A percentile compares a stretch with the other conserved stretches of the same genome.
phyloP scores from a whole-genome alignment of 768 basidiomycete genomes.

The Phylloporus arenicola region DNA sequence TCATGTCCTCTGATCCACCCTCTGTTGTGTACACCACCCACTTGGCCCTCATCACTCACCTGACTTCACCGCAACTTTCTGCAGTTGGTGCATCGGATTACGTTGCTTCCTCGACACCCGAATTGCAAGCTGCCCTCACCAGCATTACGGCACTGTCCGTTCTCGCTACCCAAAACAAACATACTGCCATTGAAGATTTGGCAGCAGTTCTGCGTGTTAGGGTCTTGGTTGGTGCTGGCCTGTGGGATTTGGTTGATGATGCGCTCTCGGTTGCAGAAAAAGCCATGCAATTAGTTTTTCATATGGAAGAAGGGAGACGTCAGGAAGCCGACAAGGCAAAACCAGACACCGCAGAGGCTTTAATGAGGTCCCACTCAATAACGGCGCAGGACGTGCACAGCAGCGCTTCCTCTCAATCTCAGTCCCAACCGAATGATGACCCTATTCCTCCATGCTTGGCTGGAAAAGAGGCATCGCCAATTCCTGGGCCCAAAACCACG shows the following conservation, averaged over 20 bases:
- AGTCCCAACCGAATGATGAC: slow-evolving; percentile 13
- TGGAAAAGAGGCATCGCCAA: neutral
- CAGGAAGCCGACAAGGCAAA: slow-evolving; percentile 9
- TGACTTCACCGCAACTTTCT: slow-evolving; percentile 25
- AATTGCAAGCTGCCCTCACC: slow-evolving; percentile 29
- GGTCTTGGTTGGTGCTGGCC: slow-evolving; percentile 46
- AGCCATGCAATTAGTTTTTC: slow-evolving; percentile 39
- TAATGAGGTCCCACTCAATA: slow-evolving; percentile 29
- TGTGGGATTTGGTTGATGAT: slow-evolving; percentile 49
- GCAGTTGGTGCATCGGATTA: slow-evolving; percentile 1
- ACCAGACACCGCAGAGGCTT: slow-evolving; percentile 4
- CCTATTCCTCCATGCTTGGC: neutral
- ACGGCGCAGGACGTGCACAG: slow-evolving; percentile 25
- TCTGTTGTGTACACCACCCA: slow-evolving; percentile 51
- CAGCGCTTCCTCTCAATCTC: slow-evolving; percentile 19
- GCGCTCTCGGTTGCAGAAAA: slow-evolving; percentile 48
- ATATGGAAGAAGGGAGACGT: slow-evolving; percentile 6
- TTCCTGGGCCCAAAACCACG: slow-evolving; percentile 17
- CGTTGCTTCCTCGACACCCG: slow-evolving; percentile 5
- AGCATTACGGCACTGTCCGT: slow-evolving; percentile 32
- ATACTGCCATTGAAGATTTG: slow-evolving; percentile 44
- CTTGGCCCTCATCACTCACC: slow-evolving; percentile 47
- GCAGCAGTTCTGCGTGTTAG: slow-evolving; percentile 53
- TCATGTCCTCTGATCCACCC: slow-evolving; percentile 44
- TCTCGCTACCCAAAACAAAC: slow-evolving; percentile 29